A percentile compares a stretch with the other conserved stretches of the same genome.
These are phyloP conservation scores for Podaxis sp. DNA, from an alignment of 768 basidiomycete species.

Conservation along the genomic window DNA sequence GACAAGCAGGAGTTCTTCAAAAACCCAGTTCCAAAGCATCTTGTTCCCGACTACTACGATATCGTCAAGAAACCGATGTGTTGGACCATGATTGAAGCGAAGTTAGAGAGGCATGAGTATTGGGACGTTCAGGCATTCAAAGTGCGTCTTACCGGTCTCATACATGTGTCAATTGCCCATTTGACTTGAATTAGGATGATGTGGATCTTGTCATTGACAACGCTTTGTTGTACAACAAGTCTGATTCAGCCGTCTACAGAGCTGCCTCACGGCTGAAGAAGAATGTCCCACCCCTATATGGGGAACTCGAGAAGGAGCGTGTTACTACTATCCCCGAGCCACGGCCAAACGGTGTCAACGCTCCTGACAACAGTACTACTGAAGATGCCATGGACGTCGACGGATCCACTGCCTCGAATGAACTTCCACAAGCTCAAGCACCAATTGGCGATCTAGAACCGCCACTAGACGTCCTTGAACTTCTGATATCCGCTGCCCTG, in stretches of 20 bases:
- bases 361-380: neutral
- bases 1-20: constrained; percentile 78
- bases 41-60: constrained; percentile 91
- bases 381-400: constrained; percentile 4
- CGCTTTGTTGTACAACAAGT: constrained; percentile 82
- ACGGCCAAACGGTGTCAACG: neutral
- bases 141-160: constrained; percentile 32
- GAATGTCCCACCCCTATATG: constrained; percentile 36
- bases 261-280: constrained; percentile 62
- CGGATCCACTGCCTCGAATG: neutral
- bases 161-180: neutral
- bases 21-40: constrained; percentile 72
- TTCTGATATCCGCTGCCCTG: constrained; percentile 50
- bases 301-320: constrained; percentile 35
- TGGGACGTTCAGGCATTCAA: constrained; percentile 74
- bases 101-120: constrained; percentile 82
- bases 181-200: constrained; percentile 56
- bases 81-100: constrained; percentile 78
- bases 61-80: constrained; percentile 87
- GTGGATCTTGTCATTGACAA: constrained; percentile 83
- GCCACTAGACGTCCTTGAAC: constrained; percentile 50
- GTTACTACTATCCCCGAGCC: neutral
- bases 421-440: constrained; percentile 8
- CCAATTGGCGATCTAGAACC: constrained; percentile 78
- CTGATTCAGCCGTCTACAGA: constrained; percentile 68